These are phyloP conservation scores for Vitis cinerea DNA, from an alignment of 164 flowering plant species.

Conservation along the genomic window DNA sequence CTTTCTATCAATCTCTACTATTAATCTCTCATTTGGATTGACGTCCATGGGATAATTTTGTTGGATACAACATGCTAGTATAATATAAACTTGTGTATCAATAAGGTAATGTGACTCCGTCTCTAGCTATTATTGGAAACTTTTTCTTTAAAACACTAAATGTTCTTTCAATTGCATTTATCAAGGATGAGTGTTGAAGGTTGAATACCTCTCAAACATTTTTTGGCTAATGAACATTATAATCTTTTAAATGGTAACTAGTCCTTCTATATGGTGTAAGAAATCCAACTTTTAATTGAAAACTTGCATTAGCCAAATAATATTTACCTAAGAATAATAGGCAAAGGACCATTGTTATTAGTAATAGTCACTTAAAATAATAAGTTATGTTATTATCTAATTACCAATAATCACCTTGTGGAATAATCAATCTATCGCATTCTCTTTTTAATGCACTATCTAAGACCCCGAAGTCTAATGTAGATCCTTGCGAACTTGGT, in stretches of 20 bases:
- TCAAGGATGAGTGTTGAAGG: too few species aligned
- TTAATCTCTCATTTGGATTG: too few species aligned
- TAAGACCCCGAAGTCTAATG: conserved; percentile 2
- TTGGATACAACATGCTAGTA: too few species aligned
- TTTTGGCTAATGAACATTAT: not conserved
- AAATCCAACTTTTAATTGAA: not conserved
- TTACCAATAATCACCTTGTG: conserved; percentile 2
- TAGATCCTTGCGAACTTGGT: conserved; percentile 6
- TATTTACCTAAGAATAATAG: not conserved
- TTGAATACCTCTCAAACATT: conserved; percentile 6
- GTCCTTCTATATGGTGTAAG: not conserved
- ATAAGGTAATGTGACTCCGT: too few species aligned
- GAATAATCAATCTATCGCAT: not conserved
- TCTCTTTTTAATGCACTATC: conserved; percentile 7
- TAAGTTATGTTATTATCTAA: not conserved
- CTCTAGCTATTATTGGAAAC: too few species aligned
- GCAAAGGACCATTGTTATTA: too few species aligned
- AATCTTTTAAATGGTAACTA: conserved; percentile 13
- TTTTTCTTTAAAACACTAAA: too few species aligned
- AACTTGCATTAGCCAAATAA: conserved; percentile 4
- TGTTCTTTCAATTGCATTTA: too few species aligned
- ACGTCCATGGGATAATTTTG: too few species aligned
- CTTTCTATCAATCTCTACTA: too few species aligned
- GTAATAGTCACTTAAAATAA: too few species aligned
- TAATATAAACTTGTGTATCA: too few species aligned